Conservation (phyloP, 2,329 filamentous ascomycete genomes). For the Cadophora luteo-olivacea region DNA sequence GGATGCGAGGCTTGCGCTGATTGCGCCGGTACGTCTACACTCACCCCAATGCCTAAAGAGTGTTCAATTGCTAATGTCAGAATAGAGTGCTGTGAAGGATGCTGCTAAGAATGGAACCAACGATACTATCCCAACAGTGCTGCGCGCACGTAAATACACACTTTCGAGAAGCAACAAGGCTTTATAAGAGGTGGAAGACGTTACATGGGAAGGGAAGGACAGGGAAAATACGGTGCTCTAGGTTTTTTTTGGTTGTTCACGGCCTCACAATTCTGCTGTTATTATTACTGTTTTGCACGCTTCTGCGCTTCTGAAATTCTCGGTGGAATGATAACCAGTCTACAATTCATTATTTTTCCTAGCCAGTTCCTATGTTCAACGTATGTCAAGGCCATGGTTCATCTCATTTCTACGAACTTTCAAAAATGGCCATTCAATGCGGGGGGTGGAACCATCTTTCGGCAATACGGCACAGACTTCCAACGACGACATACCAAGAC, state of each 20-base stretch:
- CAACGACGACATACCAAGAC: constrained; percentile 13
- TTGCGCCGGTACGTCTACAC: constrained; percentile 44
- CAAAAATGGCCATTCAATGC: background rate
- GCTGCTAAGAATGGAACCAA: constrained; percentile 35
- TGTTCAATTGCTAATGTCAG: constrained; percentile 24
- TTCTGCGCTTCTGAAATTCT: background rate
- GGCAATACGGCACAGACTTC: constrained; percentile 12
- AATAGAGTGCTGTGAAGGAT: constrained; percentile 41
- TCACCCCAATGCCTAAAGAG: background rate
- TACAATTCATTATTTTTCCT: constrained; percentile 21
- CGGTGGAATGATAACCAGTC: constrained; percentile 13
- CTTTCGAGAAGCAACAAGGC: constrained; percentile 3
- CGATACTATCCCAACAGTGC: background rate
- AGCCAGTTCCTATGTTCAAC: background rate
- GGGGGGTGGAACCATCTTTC: background rate
- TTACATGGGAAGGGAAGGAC: constrained; percentile 12
- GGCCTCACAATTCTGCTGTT: constrained; percentile 11
- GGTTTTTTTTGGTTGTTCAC: constrained; percentile 17
- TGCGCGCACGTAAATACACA: constrained; percentile 3
- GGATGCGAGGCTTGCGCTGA: constrained; percentile 57
- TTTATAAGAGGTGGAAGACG: background rate
- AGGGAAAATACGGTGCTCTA: constrained; percentile 9
- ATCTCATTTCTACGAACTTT: background rate
- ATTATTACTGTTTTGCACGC: constrained; percentile 5
- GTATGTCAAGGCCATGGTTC: background rate